These are phyloP conservation scores for Agrocybe pediades DNA, from an alignment of 768 basidiomycete species.

Conservation along the genomic window DNA sequence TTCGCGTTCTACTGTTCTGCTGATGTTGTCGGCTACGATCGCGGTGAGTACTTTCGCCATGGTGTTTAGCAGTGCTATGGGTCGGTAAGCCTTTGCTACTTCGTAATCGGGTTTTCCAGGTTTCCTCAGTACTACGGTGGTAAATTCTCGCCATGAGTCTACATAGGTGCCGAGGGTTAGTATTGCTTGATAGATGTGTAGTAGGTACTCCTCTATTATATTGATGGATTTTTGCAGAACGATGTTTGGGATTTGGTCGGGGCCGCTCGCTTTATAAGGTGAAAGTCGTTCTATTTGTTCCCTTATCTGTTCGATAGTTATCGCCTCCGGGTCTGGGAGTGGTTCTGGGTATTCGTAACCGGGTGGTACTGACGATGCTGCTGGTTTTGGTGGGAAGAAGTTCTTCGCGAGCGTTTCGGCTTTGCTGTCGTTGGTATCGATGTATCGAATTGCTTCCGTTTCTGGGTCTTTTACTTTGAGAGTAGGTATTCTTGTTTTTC, in stretches of 20 bases:
- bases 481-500: constrained; percentile 21
- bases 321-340: constrained; percentile 10
- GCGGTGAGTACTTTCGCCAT: constrained; percentile 28
- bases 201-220: constrained; percentile 12
- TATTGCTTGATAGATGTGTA: constrained; percentile 15
- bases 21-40: constrained; percentile 21
- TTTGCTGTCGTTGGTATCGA: constrained; percentile 11
- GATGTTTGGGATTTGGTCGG: constrained; percentile 25
- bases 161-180: constrained; percentile 22
- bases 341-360: constrained; percentile 7
- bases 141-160: constrained; percentile 19
- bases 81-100: constrained; percentile 32
- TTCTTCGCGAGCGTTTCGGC: constrained; percentile 1
- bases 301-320: constrained; percentile 27
- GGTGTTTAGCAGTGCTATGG: constrained; percentile 35
- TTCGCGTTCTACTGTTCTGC: constrained; percentile 24
- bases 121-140: constrained; percentile 34
- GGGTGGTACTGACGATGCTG: not conserved
- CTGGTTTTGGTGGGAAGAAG: constrained; percentile 16
- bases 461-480: constrained; percentile 10
- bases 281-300: constrained; percentile 25
- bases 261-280: constrained; percentile 32
- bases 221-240: constrained; percentile 19
- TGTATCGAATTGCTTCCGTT: constrained; percentile 7
- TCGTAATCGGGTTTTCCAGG: constrained; percentile 37